phyloP scores from a whole-genome alignment of 345 rosid species.

The Populus davidiana region DNA sequence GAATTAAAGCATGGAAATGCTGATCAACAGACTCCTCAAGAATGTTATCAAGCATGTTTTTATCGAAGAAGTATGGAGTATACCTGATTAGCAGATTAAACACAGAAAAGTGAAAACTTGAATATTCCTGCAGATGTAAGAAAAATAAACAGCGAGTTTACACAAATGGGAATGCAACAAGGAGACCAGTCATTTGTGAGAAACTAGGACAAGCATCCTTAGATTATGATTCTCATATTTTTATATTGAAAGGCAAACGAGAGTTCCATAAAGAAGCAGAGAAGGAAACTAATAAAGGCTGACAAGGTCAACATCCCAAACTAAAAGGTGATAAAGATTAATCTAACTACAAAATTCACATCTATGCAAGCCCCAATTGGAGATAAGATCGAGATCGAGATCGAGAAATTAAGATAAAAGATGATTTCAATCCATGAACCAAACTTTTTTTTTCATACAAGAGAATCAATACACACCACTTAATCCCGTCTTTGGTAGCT shows the following conservation, averaged over 20 bases:
- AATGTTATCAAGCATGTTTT: constrained; percentile 84
- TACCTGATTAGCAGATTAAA: constrained; percentile 53
- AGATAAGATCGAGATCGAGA: not conserved
- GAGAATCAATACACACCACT: constrained; percentile 51
- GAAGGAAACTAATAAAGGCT: not conserved
- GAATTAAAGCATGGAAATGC: constrained; percentile 79
- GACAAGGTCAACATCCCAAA: not conserved
- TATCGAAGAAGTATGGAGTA: constrained; percentile 95
- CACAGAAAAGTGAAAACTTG: not conserved
- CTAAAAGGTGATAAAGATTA: not conserved
- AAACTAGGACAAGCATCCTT: not conserved
- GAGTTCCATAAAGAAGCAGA: not conserved
- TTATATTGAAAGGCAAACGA: not conserved
- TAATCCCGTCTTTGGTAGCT: constrained; percentile 86
- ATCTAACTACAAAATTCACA: not conserved
- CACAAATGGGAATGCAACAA: not conserved
- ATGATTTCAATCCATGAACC: not conserved
- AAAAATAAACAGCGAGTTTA: not conserved
- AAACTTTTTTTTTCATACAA: not conserved
- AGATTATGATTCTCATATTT: not conserved
- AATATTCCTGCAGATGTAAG: not conserved
- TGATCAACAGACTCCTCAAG: constrained; percentile 95
- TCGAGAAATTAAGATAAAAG: not conserved
- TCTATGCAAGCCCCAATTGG: not conserved
- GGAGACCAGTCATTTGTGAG: not conserved